A percentile compares a stretch with the other conserved stretches of the same genome.
Conservation (phyloP, 306 rosid genomes). For the Coriaria nepalensis region DNA sequence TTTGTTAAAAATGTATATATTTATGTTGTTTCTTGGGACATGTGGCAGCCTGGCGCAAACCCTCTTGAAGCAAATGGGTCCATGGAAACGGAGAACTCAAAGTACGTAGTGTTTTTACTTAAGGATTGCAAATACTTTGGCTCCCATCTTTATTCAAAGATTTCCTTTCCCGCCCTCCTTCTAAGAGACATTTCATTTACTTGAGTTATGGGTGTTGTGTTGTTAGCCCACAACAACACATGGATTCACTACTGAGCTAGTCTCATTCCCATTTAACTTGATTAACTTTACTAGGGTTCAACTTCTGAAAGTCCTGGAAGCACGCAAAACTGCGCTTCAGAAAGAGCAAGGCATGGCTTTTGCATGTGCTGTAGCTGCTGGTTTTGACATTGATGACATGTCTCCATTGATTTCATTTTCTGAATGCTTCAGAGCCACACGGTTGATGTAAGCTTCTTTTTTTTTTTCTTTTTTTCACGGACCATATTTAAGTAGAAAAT, state of each 20-base stretch:
- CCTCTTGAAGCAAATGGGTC: slow-evolving; percentile 60
- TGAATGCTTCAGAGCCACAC: slow-evolving; percentile 89
- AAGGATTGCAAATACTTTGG: neutral
- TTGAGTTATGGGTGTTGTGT: too few relatives aligned
- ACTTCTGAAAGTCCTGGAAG: slow-evolving; percentile 88
- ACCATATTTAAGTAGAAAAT: slow-evolving; percentile 2
- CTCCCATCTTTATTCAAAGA: neutral
- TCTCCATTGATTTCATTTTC: slow-evolving; percentile 68
- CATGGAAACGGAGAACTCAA: slow-evolving; percentile 56
- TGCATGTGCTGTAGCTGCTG: slow-evolving; percentile 99
- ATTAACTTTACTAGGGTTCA: slow-evolving; percentile 45
- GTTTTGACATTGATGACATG: slow-evolving; percentile 67
- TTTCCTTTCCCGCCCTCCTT: too few relatives aligned
- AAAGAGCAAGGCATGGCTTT: slow-evolving; percentile 99
- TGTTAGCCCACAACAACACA: neutral
- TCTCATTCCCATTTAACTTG: slow-evolving; percentile 10
- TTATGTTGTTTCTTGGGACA: slow-evolving; percentile 17
- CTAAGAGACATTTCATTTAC: too few relatives aligned
- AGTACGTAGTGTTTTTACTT: slow-evolving; percentile 32
- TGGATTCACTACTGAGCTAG: neutral
- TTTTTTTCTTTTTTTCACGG: slow-evolving; percentile 11
- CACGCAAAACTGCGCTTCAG: slow-evolving; percentile 74
- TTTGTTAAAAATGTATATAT: neutral
- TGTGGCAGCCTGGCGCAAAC: slow-evolving; percentile 55
- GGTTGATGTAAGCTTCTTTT: slow-evolving; percentile 45